Evolutionary conservation across 176 grass and related monocot species (phyloP).

Genomic region (Rhynchospora tenuis): DNA sequence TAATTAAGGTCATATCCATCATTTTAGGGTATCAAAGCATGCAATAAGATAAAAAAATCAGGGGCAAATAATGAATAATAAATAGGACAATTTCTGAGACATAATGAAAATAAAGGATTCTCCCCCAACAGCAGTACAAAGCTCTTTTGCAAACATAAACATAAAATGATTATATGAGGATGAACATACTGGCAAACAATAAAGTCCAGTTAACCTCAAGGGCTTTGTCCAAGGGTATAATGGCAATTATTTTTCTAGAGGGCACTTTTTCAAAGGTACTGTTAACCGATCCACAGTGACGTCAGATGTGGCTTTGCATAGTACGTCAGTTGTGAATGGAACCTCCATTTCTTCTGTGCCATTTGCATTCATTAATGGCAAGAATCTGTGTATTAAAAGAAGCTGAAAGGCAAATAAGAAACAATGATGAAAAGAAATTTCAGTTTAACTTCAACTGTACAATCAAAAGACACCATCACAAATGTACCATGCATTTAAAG

Average conservation of each 20-base stretch:
- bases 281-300: conserved; percentile 71
- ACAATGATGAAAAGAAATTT: not conserved
- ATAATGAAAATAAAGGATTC: too few relatives aligned
- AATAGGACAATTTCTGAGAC: too few relatives aligned
- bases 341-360: conserved; percentile 84
- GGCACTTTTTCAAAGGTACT: conserved; percentile 66
- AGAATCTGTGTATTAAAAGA: conserved; percentile 51
- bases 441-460: not conserved
- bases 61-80: too few relatives aligned
- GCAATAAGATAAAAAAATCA: too few relatives aligned
- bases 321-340: conserved; percentile 62
- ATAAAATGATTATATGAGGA: not conserved
- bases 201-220: conserved; percentile 57
- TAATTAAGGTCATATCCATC: too few relatives aligned
- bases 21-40: too few relatives aligned
- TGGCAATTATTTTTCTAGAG: conserved; percentile 54
- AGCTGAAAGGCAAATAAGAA: not conserved
- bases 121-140: too few relatives aligned
- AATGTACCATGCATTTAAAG: not conserved
- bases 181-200: conserved; percentile 69
- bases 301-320: conserved; percentile 64
- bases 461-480: not conserved
- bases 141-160: not conserved
- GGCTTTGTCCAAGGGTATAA: conserved; percentile 70
- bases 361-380: conserved; percentile 72